Base-by-base conservation (phyloP, 768 basidiomycete species). In the Pleurotus giganteus region DNA sequence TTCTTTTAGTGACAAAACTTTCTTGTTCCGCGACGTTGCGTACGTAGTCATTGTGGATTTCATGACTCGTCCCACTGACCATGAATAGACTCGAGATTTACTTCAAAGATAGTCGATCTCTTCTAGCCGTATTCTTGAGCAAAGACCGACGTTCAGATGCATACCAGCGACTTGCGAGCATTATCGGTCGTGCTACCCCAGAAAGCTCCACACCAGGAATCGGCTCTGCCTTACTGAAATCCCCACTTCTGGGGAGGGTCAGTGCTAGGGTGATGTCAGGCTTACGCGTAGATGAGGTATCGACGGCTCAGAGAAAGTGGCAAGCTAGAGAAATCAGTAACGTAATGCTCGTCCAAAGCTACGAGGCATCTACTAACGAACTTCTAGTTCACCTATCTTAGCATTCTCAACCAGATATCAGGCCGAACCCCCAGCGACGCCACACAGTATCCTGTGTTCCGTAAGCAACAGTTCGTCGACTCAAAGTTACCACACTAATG, bases 341-440 rank as follows among this genome's bases (percentile, higher is more conserved):
- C 63, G 94, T 94, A 59, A 21, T 67, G 39, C 26, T 13, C 17
- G 19, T 50, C 47, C 15, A 50, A 21, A 27, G 50, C 11, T 42
- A 49, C 23, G 26, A 37, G 47, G 52, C 42, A 43, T 31, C 3
- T 5, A 15, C 27, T 29, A 4, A 53, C 45, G 52, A 4, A 46
- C 43, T 23, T 54, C 27, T 54, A 95, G 93, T 96, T 92, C 66
- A 87, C 90, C 1, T 96, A 95, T 68, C 70, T 96, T 47, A 88
- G 89, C 57, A 83, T 97, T 53, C 72, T 97, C 53, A 97, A 97
- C 61, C 93, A 96, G 66, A 81, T 91, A 19, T 95, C 94, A 2
- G 94, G 94, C 39, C 81, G 94, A 19, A 97, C 94, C 2, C 93
- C 94, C 1, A 93, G 88, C 63, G 94, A 97, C 72, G 92, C 94